Conservation (phyloP, 495 filamentous ascomycete species). For the Penicillium pulvis region DNA sequence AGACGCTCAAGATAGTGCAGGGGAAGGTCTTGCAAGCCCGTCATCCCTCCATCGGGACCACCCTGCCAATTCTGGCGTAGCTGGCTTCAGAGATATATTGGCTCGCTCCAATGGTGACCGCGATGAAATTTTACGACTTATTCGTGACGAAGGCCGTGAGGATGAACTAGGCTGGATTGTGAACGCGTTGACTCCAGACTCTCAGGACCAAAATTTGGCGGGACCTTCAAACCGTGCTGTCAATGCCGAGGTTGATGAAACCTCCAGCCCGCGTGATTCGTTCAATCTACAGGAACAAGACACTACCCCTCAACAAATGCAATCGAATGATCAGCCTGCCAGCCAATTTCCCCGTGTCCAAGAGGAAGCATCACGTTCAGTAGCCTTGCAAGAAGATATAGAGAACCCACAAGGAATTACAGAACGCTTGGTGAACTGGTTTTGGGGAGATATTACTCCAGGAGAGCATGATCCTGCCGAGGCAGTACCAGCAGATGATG, state of each 20-base stretch:
- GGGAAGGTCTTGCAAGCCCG: not conserved
- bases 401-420: conserved; percentile 18
- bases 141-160: conserved; percentile 60
- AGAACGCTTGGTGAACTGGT: conserved; percentile 51
- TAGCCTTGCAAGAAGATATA: conserved; percentile 3
- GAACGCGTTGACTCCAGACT: conserved; percentile 34
- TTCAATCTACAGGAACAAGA: not conserved
- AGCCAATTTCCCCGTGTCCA: not conserved
- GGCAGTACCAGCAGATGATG: conserved; percentile 49
- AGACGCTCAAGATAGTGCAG: not conserved
- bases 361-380: not conserved
- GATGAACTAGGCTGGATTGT: conserved; percentile 57
- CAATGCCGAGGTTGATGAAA: not conserved
- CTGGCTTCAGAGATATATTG: conserved; percentile 55
- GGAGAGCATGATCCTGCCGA: conserved; percentile 35
- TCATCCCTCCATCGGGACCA: conserved; percentile 4
- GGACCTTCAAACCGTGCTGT: conserved; percentile 13
- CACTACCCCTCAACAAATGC: not conserved
- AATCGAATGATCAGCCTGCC: not conserved
- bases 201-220: conserved; percentile 13
- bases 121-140: conserved; percentile 59
- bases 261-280: not conserved
- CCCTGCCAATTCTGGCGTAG: conserved; percentile 27
- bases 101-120: conserved; percentile 58
- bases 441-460: conserved; percentile 62